Base-by-base conservation (phyloP, 495 filamentous ascomycete genomes). In the Hypoxylon subgilvum region DNA sequence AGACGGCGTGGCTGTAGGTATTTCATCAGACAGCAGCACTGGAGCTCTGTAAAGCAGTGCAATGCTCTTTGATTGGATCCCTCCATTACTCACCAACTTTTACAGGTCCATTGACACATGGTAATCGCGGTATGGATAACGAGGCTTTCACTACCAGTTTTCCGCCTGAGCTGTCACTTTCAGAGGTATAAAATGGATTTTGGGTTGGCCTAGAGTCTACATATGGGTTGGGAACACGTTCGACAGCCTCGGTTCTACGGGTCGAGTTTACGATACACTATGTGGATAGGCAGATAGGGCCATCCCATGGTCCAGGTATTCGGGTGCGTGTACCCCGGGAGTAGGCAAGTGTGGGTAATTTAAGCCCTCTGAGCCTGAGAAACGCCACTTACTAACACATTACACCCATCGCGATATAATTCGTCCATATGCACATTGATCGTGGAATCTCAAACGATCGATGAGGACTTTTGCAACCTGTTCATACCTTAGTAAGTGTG, bases 271-370 rank as follows among this genome's bases (percentile, higher is more conserved):
- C n/a, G n/a, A n/a, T n/a, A n/a, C n/a, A n/a, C n/a, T n/a, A n/a
- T n/a, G n/a, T n/a, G n/a, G n/a, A n/a, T n/a, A n/a, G n/a, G 23
- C 23, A 27, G 23, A 27, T n/a, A 14, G 41, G 32, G 12, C 38
- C 31, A 36, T 50, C 51, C 57, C 57, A 45, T 32, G 23, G 44
- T 50, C 22, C 45, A 39, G 57, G 57, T 61, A 61, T 6, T 32
- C 25, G 50, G 57, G 43, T 47, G 30, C 8, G 35, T 43, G 52
- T 48, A 17, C 7, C 18, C 35, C 4, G 8, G 34, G 13, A 38
- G 6, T 8, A 38, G 7, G 34, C 18, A 41, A 41, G 2, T 32
- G 13, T 14, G n/a, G n/a, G n/a, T n/a, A n/a, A n/a, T n/a, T n/a
- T n/a, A n/a, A n/a, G n/a, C n/a, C n/a, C n/a, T n/a, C n/a, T n/a